phyloP scores from a whole-genome alignment of 108 stramenopile genomes.

The Cyclostephanos tholiformis region DNA sequence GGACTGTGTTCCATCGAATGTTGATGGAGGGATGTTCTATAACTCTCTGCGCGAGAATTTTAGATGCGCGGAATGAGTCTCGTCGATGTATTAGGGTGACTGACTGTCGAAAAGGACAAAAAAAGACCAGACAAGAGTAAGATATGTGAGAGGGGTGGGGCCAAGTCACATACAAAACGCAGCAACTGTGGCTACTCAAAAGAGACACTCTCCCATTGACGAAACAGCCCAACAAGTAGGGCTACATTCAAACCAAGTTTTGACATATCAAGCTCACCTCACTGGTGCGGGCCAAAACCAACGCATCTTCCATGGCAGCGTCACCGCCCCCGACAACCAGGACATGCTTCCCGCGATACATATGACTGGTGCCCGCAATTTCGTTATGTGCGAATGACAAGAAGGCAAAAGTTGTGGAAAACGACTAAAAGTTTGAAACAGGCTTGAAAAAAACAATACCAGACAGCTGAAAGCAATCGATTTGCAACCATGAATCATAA shows the following conservation, averaged over 20 bases:
- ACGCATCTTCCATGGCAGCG: conserved; percentile 95
- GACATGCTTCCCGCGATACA: conserved; percentile 81
- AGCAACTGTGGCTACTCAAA: too few species aligned
- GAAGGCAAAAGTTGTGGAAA: too few species aligned
- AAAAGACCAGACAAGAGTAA: background rate
- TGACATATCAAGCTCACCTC: conserved; percentile 24
- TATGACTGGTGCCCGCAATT: conserved; percentile 25
- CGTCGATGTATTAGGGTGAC: conserved; percentile 93
- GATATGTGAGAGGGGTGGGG: background rate
- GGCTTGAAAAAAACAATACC: too few species aligned
- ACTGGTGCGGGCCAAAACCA: conserved; percentile 87
- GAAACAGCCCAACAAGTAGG: background rate
- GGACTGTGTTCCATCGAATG: conserved; percentile 83
- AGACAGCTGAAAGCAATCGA: too few species aligned
- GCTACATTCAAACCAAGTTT: too few species aligned
- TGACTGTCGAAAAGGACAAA: conserved; percentile 16
- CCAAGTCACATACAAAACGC: background rate
- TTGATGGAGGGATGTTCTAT: conserved; percentile 81
- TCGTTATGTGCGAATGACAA: too few species aligned
- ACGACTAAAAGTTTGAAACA: too few species aligned
- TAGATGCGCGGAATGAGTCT: conserved; percentile 90
- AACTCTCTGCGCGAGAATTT: conserved; percentile 87
- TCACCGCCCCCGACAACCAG: conserved; percentile 96
- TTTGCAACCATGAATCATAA: too few species aligned
- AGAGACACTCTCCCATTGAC: too few species aligned